Percentiles rank a stretch among this genome's conserved stretches.
These are phyloP conservation scores for Cladosporium sp. DNA, from an alignment of 2,329 filamentous ascomycete genomes.

Conservation along the genomic window DNA sequence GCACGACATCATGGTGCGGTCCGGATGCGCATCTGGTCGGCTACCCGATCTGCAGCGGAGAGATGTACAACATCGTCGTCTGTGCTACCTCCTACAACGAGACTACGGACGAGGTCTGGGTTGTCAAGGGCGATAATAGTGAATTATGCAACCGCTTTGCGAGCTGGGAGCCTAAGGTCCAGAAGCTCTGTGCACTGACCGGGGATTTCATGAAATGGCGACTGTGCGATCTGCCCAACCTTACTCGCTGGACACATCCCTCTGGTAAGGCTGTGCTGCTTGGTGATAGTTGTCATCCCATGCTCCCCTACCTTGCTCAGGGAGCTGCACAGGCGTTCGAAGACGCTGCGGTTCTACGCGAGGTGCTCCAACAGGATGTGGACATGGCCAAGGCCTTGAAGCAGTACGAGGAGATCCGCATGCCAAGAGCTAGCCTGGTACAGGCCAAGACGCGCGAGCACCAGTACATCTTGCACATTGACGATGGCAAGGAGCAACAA, in stretches of 20 bases:
- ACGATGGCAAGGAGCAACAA: constrained; percentile 51
- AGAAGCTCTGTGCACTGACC: no score
- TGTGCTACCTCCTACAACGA: constrained; percentile 60
- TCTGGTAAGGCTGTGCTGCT: constrained; percentile 15
- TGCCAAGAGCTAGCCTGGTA: no score
- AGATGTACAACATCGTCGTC: constrained; percentile 63
- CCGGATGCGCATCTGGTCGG: constrained; percentile 56
- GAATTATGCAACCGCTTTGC: not conserved
- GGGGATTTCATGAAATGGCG: no score
- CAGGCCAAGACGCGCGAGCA: no score
- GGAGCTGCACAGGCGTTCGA: constrained; percentile 65
- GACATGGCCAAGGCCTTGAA: no score
- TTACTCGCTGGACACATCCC: no score
- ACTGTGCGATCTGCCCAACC: no score
- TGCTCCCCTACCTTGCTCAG: constrained; percentile 59
- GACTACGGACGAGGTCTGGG: constrained; percentile 51
- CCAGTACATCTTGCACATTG: constrained; percentile 35
- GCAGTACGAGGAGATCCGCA: no score
- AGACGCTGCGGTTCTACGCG: constrained; percentile 63
- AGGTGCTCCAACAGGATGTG: constrained; percentile 51
- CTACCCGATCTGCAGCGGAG: constrained; percentile 55
- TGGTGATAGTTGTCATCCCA: constrained; percentile 60
- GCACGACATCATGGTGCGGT: no score
- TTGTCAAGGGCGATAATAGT: constrained; percentile 53
- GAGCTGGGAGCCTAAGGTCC: no score